Conservation (phyloP, 495 filamentous ascomycete species). For the Ramalina intermedia region DNA sequence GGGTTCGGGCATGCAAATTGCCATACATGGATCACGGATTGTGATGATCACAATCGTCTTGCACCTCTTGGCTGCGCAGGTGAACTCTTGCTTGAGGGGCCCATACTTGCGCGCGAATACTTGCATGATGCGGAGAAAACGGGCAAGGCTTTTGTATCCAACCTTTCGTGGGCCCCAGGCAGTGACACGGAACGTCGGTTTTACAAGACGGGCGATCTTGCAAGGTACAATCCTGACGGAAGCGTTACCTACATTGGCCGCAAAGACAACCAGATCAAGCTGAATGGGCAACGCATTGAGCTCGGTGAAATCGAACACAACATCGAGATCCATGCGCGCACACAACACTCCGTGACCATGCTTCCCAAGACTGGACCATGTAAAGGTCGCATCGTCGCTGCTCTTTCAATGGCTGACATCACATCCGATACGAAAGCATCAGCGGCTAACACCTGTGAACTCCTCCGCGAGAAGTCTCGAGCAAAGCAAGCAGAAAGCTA, state of each 20-base stretch:
- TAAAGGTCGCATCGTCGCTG: slow-evolving; percentile 8
- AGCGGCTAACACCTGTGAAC: not conserved
- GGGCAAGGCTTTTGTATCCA: slow-evolving; percentile 29
- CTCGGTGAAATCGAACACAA: slow-evolving; percentile 26
- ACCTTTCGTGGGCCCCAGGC: slow-evolving; percentile 20
- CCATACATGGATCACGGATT: slow-evolving; percentile 40
- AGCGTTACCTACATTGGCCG: slow-evolving; percentile 19
- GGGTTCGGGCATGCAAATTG: slow-evolving; percentile 31
- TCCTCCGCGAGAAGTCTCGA: not conserved
- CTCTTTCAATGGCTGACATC: slow-evolving; percentile 1
- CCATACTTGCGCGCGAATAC: slow-evolving; percentile 36
- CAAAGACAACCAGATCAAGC: slow-evolving; percentile 22
- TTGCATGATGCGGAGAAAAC: slow-evolving; percentile 39
- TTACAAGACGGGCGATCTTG: slow-evolving; percentile 23
- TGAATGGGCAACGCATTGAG: slow-evolving; percentile 19
- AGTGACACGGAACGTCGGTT: not conserved
- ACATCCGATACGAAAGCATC: slow-evolving; percentile 10
- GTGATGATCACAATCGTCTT: slow-evolving; percentile 31
- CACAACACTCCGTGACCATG: slow-evolving; percentile 3
- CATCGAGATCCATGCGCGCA: slow-evolving; percentile 25
- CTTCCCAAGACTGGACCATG: slow-evolving; percentile 5
- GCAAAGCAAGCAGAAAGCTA: slow-evolving; percentile 9
- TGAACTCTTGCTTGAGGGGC: slow-evolving; percentile 37
- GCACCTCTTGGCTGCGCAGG: slow-evolving; percentile 38
- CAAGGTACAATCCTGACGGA: slow-evolving; percentile 15